These are phyloP conservation scores for Acer negundo DNA, from an alignment of 345 rosid species.

Conservation along the genomic window DNA sequence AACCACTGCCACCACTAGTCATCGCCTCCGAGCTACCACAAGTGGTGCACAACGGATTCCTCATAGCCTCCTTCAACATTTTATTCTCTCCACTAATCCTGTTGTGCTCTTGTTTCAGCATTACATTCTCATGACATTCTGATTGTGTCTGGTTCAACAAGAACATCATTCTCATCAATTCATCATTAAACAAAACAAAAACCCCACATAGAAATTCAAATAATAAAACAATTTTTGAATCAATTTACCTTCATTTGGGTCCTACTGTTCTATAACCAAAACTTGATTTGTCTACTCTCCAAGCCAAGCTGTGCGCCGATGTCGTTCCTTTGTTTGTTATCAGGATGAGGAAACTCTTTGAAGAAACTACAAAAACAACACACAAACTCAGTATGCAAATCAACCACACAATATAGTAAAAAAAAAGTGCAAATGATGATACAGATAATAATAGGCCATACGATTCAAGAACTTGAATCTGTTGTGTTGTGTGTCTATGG, in stretches of 20 bases:
- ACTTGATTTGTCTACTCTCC: constrained; percentile 65
- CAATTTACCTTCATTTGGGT: constrained; percentile 73
- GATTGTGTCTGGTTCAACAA: constrained; percentile 54
- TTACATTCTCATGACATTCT: constrained; percentile 67
- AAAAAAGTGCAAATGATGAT: not conserved
- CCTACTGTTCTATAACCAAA: constrained; percentile 81
- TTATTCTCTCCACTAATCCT: constrained; percentile 64
- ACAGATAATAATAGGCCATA: constrained; percentile 24
- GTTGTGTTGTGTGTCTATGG: constrained; percentile 70
- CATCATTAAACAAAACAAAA: not conserved
- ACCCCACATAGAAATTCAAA: not conserved
- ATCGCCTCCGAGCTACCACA: constrained; percentile 58
- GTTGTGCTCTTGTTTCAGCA: constrained; percentile 66
- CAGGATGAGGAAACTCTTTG: constrained; percentile 71
- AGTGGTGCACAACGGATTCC: constrained; percentile 51
- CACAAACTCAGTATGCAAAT: not conserved
- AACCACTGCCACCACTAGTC: constrained; percentile 26
- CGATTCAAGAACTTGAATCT: constrained; percentile 82
- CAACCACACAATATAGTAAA: not conserved
- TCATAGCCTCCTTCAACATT: constrained; percentile 49
- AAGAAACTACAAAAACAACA: constrained; percentile 39
- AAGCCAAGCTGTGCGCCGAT: constrained; percentile 56
- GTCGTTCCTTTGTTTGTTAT: constrained; percentile 62
- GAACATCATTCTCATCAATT: not conserved
- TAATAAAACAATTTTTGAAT: not conserved